Evolutionary conservation across 495 filamentous ascomycete species (phyloP), one percentile per base, ranked within the genome.

Genomic region (Xylona heveae): DNA sequence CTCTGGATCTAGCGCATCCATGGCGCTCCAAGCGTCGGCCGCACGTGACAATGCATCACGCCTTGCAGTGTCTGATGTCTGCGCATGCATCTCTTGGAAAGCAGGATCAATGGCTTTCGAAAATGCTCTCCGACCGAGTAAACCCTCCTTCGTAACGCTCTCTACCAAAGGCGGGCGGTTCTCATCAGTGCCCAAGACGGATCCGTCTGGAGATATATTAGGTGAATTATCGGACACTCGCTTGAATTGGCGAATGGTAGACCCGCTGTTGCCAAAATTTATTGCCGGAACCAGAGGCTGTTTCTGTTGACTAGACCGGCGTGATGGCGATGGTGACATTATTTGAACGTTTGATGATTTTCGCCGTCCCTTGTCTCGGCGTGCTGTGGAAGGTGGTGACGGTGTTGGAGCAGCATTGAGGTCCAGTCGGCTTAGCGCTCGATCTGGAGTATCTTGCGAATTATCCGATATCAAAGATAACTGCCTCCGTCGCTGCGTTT

Each of bases 1-100:
- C 51, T 94, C 88, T 0, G 88, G 85, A 42, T 97, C 84, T 14
- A 83, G 63, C 31, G 73, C 68, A 54, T 94, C 78, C 21, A 97
- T 63, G 6, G 70, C 61, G 6, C 71, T 76, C 62, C 81, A 90
- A 2, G 85, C 84, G 42, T 84, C 73, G 0, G 76, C 78, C 9
- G 94, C 59, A 21, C 65, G 62, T 6, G 75, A 74, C 3, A 93
- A 65, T 1, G 78, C 79, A 41, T 93, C 80, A 21, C 79, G 65
- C 47, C 85, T 85, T 10, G 62, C 54, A 29, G 71, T 66, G 24
- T 66, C 68, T 3, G 65, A 74, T 2, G 80, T 90, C 15, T 82
- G 76, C 3, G 77, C 73, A 38, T 85, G 66, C 10, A 78, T 63
- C 48, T 92, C 81, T 43, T 79, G 77, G 41, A 92, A 75, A 2